phyloP scores from a whole-genome alignment of 106 monocot species.

The Amphibolis antarctica region DNA sequence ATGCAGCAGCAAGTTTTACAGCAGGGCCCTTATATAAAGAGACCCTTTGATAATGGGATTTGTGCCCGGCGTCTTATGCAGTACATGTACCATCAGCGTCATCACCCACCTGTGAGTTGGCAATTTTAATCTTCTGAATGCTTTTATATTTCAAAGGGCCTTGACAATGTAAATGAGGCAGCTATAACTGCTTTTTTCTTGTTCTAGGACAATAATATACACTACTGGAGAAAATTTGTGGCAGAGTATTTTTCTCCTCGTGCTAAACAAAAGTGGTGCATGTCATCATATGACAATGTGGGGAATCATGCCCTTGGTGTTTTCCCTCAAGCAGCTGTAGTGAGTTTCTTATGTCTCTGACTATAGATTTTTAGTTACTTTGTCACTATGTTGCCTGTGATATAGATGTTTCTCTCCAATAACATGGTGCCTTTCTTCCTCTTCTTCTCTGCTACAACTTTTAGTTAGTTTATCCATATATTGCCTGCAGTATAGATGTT shows the following conservation, averaged over 20 bases:
- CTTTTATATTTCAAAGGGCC: not conserved
- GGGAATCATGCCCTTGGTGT: constrained; percentile 51
- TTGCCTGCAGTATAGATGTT: too few relatives aligned
- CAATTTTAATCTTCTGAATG: not conserved
- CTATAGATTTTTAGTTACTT: not conserved
- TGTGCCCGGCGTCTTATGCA: constrained; percentile 83
- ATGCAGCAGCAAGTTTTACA: constrained; percentile 44
- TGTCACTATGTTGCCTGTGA: not conserved
- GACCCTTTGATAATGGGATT: constrained; percentile 45
- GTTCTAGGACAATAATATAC: constrained; percentile 65
- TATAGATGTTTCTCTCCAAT: not conserved
- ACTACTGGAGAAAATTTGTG: constrained; percentile 92
- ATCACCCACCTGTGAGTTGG: constrained; percentile 55
- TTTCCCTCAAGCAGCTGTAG: constrained; percentile 70
- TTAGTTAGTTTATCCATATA: not conserved
- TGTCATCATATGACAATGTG: constrained; percentile 64
- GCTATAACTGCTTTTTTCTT: not conserved
- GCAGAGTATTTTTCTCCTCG: constrained; percentile 73
- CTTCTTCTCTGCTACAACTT: not conserved
- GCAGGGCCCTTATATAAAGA: constrained; percentile 23
- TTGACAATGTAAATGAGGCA: not conserved
- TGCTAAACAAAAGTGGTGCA: constrained; percentile 85
- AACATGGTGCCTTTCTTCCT: not conserved
- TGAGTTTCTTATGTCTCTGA: constrained; percentile 28
- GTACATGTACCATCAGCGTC: constrained; percentile 82